Percentiles rank a stretch among this genome's conserved stretches.
phyloP scores from a whole-genome alignment of 176 grass and related monocot genomes.

The Melocanna baccifera region DNA sequence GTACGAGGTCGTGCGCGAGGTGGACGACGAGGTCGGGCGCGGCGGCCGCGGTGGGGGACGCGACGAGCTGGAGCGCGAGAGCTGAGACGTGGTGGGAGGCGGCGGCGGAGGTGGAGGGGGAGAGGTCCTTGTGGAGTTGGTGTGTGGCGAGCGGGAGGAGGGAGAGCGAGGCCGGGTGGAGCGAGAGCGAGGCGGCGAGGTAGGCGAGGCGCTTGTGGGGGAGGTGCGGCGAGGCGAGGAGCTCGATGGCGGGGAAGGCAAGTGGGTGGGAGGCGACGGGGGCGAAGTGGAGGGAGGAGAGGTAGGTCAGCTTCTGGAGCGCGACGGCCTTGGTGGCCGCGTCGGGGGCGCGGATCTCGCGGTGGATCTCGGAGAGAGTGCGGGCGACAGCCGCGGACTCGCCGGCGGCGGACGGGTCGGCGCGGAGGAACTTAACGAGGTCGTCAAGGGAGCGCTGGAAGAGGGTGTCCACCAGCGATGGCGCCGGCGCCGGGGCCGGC shows the following conservation, averaged over 20 bases:
- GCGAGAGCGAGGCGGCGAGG: constrained; percentile 73
- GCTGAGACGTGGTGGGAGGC: constrained; percentile 46
- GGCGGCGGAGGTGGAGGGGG: constrained; percentile 40
- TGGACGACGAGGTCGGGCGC: constrained; percentile 61
- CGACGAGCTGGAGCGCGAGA: constrained; percentile 65
- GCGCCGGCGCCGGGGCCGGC: constrained; percentile 9
- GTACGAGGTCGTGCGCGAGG: constrained; percentile 68
- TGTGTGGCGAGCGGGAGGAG: constrained; percentile 74
- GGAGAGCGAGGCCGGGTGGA: constrained; percentile 77
- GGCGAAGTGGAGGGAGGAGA: constrained; percentile 63
- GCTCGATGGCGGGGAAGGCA: constrained; percentile 80
- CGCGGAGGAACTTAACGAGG: constrained; percentile 68
- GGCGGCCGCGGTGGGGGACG: constrained; percentile 49
- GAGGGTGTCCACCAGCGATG: constrained; percentile 71
- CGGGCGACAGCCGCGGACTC: constrained; percentile 48
- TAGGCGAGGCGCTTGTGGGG: constrained; percentile 71
- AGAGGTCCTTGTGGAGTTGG: constrained; percentile 87
- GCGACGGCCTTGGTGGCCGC: constrained; percentile 57
- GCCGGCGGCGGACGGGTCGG: constrained; percentile 47
- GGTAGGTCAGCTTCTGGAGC: constrained; percentile 88
- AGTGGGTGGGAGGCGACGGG: constrained; percentile 58
- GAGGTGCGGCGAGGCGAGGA: constrained; percentile 66
- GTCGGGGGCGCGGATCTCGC: constrained; percentile 76
- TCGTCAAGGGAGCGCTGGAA: constrained; percentile 91
- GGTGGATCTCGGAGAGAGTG: constrained; percentile 81